Percentiles rank a stretch among this genome's conserved stretches.
phyloP scores from a whole-genome alignment of 371 early-diverging fungal genomes.

The Batrachochytrium dendrobatidis region DNA sequence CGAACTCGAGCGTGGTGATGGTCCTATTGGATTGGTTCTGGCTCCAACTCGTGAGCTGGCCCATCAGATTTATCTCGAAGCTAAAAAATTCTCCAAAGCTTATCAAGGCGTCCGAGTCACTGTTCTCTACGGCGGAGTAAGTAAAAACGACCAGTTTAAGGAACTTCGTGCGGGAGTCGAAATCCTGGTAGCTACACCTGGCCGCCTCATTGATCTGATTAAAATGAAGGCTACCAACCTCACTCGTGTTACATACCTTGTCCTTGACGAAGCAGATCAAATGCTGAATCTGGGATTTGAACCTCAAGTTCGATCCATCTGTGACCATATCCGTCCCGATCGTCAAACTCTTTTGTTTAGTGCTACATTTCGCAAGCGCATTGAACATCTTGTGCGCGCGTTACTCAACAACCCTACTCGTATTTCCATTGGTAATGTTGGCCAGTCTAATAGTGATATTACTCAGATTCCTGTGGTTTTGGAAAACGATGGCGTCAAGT shows the following conservation, averaged over 20 bases:
- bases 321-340: slow-evolving; percentile 39
- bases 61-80: slow-evolving; percentile 75
- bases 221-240: slow-evolving; percentile 43
- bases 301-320: slow-evolving; percentile 55
- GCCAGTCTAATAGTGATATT: slow-evolving; percentile 30
- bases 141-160: slow-evolving; percentile 82
- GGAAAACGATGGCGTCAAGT: slow-evolving; percentile 28
- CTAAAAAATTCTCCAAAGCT: slow-evolving; percentile 70
- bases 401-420: slow-evolving; percentile 34
- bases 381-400: slow-evolving; percentile 35
- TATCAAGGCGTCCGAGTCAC: slow-evolving; percentile 50
- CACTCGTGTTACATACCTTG: slow-evolving; percentile 45
- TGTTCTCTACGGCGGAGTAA: slow-evolving; percentile 89
- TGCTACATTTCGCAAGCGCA: slow-evolving; percentile 35
- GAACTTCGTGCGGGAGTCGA: slow-evolving; percentile 76
- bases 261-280: slow-evolving; percentile 57
- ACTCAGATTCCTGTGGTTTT: slow-evolving; percentile 27
- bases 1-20: slow-evolving; percentile 37
- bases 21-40: slow-evolving; percentile 88
- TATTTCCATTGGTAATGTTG: slow-evolving; percentile 32
- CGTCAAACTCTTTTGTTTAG: slow-evolving; percentile 41
- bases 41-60: slow-evolving; percentile 96
- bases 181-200: slow-evolving; percentile 87
- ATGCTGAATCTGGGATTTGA: slow-evolving; percentile 58
- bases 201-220: slow-evolving; percentile 55